Evolutionary conservation across 2,329 filamentous ascomycete species (phyloP).

Genomic region (Sporothrix pallida): DNA sequence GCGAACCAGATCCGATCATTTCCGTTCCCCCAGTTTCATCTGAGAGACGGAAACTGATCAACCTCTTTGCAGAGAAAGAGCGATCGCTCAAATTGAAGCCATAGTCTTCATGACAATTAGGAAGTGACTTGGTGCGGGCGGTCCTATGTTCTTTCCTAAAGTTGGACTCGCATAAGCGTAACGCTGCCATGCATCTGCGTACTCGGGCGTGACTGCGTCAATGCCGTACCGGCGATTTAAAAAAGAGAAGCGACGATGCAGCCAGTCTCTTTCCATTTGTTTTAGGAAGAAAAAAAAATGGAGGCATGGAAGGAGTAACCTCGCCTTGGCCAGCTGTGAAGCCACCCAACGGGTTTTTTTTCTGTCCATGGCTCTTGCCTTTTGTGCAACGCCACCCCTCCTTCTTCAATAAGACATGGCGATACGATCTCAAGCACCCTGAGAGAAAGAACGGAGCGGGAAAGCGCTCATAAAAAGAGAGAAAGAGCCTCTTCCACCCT

Average conservation of each 20-base stretch:
- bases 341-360: neutral
- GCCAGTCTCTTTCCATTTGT: neutral
- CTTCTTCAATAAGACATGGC: neutral
- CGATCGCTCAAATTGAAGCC: neutral
- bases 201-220: too few species aligned
- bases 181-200: too few species aligned
- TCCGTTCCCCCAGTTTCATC: neutral
- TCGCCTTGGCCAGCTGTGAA: neutral
- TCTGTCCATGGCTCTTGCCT: neutral
- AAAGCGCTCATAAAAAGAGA: neutral
- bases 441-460: too few species aligned
- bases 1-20: conserved; percentile 42
- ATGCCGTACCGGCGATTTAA: too few species aligned
- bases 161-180: neutral
- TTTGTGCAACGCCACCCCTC: neutral
- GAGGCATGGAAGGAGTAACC: conserved; percentile 5
- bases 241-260: too few species aligned
- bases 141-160: neutral
- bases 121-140: too few species aligned
- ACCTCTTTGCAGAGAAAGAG: neutral
- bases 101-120: too few species aligned
- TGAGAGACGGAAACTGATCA: neutral
- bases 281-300: neutral
- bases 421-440: too few species aligned
- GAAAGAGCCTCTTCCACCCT: neutral